Evolutionary conservation across 2,329 filamentous ascomycete species (phyloP).

Genomic region (Didymosphaeria variabile): DNA sequence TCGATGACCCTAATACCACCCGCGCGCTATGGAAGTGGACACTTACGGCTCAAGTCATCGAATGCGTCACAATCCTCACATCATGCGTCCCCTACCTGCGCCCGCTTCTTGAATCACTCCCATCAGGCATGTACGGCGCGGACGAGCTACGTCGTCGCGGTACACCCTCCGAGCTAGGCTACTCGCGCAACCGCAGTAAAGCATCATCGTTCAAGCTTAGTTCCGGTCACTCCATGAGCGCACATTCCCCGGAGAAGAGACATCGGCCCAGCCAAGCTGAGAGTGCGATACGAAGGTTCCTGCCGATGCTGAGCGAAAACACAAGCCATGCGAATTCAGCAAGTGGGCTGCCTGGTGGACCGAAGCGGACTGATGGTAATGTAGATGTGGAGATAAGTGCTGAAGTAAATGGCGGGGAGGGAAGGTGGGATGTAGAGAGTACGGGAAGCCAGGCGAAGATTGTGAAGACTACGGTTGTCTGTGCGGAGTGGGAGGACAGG

Average conservation of each 20-base stretch:
- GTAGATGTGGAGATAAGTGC: constrained; percentile 42
- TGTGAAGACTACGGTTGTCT: constrained; percentile 47
- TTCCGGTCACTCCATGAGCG: constrained; percentile 25
- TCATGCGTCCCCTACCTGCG: constrained; percentile 48
- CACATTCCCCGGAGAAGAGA: constrained; percentile 20
- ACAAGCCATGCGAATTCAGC: constrained; percentile 45
- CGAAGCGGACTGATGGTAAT: constrained; percentile 39
- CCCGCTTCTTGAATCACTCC: constrained; percentile 44
- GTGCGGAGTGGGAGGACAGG: constrained; percentile 45
- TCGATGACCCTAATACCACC: constrained; percentile 38
- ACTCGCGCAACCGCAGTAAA: constrained; percentile 35
- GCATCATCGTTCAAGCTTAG: constrained; percentile 42
- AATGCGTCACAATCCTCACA: constrained; percentile 48
- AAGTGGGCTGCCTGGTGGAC: constrained; percentile 46
- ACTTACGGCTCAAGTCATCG: constrained; percentile 42
- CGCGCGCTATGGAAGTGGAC: constrained; percentile 48
- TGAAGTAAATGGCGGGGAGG: constrained; percentile 25
- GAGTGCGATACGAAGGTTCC: constrained; percentile 36
- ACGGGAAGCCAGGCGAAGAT: constrained; percentile 46
- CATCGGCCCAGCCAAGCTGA: constrained; percentile 32
- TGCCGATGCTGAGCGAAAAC: constrained; percentile 41
- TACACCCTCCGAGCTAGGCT: constrained; percentile 39
- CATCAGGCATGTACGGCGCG: constrained; percentile 44
- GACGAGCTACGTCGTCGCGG: constrained; percentile 45
- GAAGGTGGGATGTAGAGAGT: constrained; percentile 45